Conservation (phyloP, 495 filamentous ascomycete genomes). For the Trichocladium uniseriatum region DNA sequence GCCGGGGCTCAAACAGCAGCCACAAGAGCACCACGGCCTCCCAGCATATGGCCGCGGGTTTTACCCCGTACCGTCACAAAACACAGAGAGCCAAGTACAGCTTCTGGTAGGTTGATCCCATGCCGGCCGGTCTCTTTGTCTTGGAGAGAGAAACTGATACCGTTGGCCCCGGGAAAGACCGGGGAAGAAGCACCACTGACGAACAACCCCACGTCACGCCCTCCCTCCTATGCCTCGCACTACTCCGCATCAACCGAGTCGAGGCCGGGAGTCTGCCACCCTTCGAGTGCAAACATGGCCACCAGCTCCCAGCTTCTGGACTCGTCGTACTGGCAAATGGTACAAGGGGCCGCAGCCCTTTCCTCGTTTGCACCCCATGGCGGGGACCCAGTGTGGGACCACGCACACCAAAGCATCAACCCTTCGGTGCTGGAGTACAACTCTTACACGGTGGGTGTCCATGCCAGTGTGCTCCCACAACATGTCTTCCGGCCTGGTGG, state of each 20-base stretch:
- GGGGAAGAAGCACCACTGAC: not conserved
- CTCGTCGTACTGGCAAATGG: not conserved
- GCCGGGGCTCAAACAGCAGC: not conserved
- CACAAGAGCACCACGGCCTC: not conserved
- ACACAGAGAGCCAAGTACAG: not conserved
- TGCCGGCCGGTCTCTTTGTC: not conserved
- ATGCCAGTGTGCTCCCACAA: conserved; percentile 1
- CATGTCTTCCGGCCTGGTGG: not conserved
- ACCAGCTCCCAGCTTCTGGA: not conserved
- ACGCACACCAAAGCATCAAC: not conserved
- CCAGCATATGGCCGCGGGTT: not conserved
- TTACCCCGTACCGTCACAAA: not conserved
- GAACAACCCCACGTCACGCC: not conserved
- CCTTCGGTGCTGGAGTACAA: not conserved
- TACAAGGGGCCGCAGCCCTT: not conserved
- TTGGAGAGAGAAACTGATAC: not conserved
- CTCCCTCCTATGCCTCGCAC: not conserved
- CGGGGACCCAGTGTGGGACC: conserved; percentile 2
- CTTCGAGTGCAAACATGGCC: not conserved
- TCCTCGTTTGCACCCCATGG: conserved; percentile 4
- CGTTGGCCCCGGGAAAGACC: not conserved
- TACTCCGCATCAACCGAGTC: not conserved
- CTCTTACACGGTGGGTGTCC: not conserved
- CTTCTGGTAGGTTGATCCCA: conserved; percentile 1
- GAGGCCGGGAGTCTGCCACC: not conserved